phyloP scores from a whole-genome alignment of 805 yeast genomes.

The Hanseniaspora valbyensis region DNA sequence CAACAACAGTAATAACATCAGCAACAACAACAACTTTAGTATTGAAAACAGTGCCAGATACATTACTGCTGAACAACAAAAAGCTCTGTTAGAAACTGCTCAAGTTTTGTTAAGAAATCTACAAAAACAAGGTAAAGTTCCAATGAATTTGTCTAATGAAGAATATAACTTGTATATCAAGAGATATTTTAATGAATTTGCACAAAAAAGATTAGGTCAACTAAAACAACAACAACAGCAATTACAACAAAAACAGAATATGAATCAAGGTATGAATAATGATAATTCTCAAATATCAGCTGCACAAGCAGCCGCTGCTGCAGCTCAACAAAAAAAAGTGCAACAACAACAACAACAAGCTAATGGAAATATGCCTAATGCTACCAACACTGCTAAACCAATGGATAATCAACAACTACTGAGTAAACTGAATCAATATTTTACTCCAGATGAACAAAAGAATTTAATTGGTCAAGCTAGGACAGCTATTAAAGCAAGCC shows the following conservation, averaged over 20 bases:
- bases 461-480: constrained; percentile 29
- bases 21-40: neutral
- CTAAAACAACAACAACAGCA: constrained; percentile 24
- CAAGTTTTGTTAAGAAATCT: constrained; percentile 17
- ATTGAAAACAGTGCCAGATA: constrained; percentile 5
- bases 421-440: constrained; percentile 26
- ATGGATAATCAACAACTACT: constrained; percentile 13
- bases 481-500: constrained; percentile 30
- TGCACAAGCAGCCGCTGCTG: constrained; percentile 3
- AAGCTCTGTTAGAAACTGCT: constrained; percentile 16
- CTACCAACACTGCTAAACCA: neutral
- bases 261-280: constrained; percentile 17
- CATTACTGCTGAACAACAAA: constrained; percentile 26
- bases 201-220: constrained; percentile 15
- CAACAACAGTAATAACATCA: neutral
- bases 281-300: constrained; percentile 15
- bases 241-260: constrained; percentile 20
- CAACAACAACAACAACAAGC: constrained; percentile 7
- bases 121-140: constrained; percentile 21
- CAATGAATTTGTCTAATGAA: constrained; percentile 2
- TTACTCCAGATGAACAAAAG: constrained; percentile 30
- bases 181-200: constrained; percentile 16
- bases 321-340: neutral
- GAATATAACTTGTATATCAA: constrained; percentile 12
- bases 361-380: too few species aligned